A percentile compares a stretch with the other conserved stretches of the same genome.
Evolutionary conservation across 176 grass and related monocot species (phyloP).

Genomic region (Carex cristatella): DNA sequence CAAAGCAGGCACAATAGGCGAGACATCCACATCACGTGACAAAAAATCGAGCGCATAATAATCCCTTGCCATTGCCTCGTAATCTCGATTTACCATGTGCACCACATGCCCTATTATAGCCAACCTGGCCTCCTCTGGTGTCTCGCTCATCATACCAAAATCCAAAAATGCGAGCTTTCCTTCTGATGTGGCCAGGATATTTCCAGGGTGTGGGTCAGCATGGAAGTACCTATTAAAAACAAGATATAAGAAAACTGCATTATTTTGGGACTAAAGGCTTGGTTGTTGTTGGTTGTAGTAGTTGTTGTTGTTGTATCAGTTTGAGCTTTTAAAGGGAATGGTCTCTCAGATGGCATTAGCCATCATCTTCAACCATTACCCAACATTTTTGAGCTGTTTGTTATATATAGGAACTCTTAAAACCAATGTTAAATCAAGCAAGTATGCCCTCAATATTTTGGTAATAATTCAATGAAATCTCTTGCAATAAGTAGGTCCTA

Average conservation of each 20-base stretch:
- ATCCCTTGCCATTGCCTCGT: conserved; percentile 92
- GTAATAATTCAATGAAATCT: neutral
- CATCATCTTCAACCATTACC: neutral
- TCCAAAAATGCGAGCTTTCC: conserved; percentile 96
- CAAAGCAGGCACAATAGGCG: conserved; percentile 79
- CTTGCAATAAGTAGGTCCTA: neutral
- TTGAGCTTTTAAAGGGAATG: neutral
- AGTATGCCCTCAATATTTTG: neutral
- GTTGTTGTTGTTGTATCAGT: too few species aligned
- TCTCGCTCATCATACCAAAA: conserved; percentile 99
- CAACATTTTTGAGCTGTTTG: neutral
- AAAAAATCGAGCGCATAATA: conserved; percentile 95
- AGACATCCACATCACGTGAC: conserved; percentile 71
- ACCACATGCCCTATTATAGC: conserved; percentile 95
- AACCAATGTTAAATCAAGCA: neutral
- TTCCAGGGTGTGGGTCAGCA: conserved; percentile 95
- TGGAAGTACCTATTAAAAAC: conserved; percentile 51
- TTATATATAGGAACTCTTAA: neutral
- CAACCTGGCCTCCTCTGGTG: conserved; percentile 83
- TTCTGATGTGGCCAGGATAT: conserved; percentile 84
- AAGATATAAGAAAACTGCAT: neutral
- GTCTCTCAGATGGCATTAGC: neutral
- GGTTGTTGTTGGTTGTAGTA: too few species aligned
- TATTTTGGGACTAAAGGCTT: neutral
- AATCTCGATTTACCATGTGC: conserved; percentile 97